Base-by-base conservation (phyloP, 2,329 filamentous ascomycete genomes). In the Exserohilum rostratum region DNA sequence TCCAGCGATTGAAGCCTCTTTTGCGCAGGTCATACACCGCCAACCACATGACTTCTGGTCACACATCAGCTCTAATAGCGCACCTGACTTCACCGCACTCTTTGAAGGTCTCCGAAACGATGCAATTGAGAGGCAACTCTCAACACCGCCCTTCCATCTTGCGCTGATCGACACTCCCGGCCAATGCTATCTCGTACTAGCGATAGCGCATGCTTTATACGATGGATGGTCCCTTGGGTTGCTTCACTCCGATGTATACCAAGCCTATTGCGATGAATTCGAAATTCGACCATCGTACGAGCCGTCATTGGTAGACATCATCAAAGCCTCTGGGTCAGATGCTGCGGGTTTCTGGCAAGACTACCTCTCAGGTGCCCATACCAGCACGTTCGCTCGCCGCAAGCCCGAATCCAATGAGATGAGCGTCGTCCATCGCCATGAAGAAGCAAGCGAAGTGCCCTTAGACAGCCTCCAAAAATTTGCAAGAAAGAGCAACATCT, bases 161-260 rank as follows among this genome's bases (percentile, higher is more conserved):
- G 74, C 72, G 3, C 46, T 80, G 3, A 61, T 80, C 17, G 58
- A 70, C 13, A 67, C 75, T 17, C 50, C 66, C 0, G 46, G 57
- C 5, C 69, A 74, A 13, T 68, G 49, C 3, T 82, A 81, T 52
- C 65, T 86, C n/a, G 53, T 85, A 4, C 71, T 97, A 1, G 93
- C 91, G 0, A 86, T 96, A 34, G 84, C 92, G 0, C 93, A 97
- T 74, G 91, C 92, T 1, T 80, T 96, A 17, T 97, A 97, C 62
- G 93, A 97, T 68, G 93, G 93, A 0, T 92, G 88, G 85, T 96
- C 92, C 2, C 82, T 97, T 11, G 79, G 81, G 3, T 77, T 96
- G 13, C 74, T 97, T 1, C 91, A 95, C 64, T 78, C 82, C 38
- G 87, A 95, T 65, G 82, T 96, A 0, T 74, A 81, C 13, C 78